These are phyloP conservation scores for Oryza meridionalis DNA, from an alignment of 176 grass and related monocot species.

Conservation along the genomic window DNA sequence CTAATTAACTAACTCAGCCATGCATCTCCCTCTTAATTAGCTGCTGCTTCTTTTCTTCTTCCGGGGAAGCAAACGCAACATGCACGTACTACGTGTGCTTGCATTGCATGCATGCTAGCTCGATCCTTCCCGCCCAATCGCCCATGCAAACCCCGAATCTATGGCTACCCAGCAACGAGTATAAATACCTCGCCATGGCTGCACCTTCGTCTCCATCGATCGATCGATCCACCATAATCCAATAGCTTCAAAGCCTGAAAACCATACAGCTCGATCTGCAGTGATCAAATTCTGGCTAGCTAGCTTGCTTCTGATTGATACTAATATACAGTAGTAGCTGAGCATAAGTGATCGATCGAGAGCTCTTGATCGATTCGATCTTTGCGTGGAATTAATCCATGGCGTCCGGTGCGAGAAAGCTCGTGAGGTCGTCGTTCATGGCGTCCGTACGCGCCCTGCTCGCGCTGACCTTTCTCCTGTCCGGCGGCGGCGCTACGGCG, in stretches of 20 bases:
- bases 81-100: not conserved
- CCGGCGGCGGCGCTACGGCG: not conserved
- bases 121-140: not conserved
- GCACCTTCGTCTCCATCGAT: not conserved
- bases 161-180: not conserved
- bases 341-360: not conserved
- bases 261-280: not conserved
- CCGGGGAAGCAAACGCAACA: not conserved
- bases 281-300: not conserved
- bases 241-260: too few species aligned
- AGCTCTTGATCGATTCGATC: not conserved
- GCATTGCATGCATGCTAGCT: not conserved
- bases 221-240: not conserved
- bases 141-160: not conserved
- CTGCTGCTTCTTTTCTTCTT: not conserved
- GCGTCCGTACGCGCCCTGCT: not conserved
- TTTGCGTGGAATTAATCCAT: not conserved
- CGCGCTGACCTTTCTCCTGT: not conserved
- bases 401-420: not conserved
- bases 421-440: not conserved
- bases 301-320: too few species aligned
- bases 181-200: slow-evolving; percentile 12
- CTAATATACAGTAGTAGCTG: not conserved
- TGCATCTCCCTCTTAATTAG: too few species aligned
- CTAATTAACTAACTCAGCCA: not conserved